phyloP scores from a whole-genome alignment of 2,329 filamentous ascomycete genomes.

The Alternaria ventricosa region DNA sequence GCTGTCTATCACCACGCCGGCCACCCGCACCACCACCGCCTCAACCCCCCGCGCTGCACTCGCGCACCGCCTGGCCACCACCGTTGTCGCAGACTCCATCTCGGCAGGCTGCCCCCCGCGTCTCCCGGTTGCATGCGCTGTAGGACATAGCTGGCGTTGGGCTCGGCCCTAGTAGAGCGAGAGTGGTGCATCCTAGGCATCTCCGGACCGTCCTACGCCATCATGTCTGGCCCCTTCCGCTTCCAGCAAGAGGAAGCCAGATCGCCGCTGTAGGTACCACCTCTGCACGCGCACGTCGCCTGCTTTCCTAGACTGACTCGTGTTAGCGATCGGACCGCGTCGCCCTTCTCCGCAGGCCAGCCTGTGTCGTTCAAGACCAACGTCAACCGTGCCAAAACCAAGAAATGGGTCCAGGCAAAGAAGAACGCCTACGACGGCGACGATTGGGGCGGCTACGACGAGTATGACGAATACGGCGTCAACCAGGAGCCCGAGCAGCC shows the following conservation, averaged over 20 bases:
- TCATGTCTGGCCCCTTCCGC: constrained; percentile 51
- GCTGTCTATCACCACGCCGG: neutral
- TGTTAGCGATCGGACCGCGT: constrained; percentile 37
- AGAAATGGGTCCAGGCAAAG: constrained; percentile 94
- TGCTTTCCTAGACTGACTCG: constrained; percentile 17
- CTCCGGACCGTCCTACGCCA: constrained; percentile 7
- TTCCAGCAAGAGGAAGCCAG: constrained; percentile 45
- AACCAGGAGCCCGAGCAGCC: constrained; percentile 52
- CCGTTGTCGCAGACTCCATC: neutral
- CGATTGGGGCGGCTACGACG: constrained; percentile 79
- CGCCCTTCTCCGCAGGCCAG: constrained; percentile 41
- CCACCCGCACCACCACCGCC: neutral
- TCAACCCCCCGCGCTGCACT: constrained; percentile 1
- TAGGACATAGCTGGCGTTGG: constrained; percentile 13
- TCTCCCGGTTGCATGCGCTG: constrained; percentile 24
- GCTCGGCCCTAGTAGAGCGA: constrained; percentile 21
- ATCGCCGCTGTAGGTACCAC: constrained; percentile 47
- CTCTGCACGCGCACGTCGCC: neutral
- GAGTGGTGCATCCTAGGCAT: neutral
- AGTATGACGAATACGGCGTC: constrained; percentile 64
- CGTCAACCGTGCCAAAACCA: constrained; percentile 86
- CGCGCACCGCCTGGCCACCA: neutral
- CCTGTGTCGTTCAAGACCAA: constrained; percentile 77
- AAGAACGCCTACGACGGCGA: constrained; percentile 87
- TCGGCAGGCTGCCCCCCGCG: neutral